phyloP scores from a whole-genome alignment of 306 rosid genomes.

The Cucurbita argyrosperma region DNA sequence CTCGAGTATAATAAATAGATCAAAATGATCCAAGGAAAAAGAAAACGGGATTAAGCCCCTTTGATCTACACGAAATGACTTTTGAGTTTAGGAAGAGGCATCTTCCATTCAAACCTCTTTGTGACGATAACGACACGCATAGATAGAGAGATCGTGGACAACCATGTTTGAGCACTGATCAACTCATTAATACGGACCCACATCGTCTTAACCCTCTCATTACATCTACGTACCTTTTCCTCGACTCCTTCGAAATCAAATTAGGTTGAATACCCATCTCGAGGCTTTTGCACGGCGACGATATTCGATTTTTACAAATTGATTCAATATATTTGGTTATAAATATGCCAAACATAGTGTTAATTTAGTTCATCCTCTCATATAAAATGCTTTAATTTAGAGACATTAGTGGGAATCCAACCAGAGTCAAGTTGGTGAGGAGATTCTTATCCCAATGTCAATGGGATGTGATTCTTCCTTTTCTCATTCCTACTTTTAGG shows the following conservation, averaged over 20 bases:
- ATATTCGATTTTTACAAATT: too few species aligned
- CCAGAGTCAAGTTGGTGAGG: neutral
- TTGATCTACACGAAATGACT: neutral
- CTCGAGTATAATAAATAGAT: too few species aligned
- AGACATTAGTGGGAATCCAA: neutral
- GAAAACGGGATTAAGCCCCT: too few species aligned
- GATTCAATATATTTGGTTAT: neutral
- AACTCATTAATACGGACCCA: neutral
- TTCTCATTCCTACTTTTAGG: neutral
- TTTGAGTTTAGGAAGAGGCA: neutral
- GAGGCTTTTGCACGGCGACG: neutral
- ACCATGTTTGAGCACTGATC: neutral
- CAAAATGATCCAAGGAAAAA: too few species aligned
- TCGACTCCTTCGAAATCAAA: neutral
- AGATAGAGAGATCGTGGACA: neutral
- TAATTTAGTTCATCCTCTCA: neutral
- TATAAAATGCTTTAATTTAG: neutral
- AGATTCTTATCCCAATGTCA: constrained; percentile 3
- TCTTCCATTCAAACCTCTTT: neutral
- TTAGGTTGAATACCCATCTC: too few species aligned
- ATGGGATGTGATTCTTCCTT: neutral
- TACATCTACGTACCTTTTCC: neutral
- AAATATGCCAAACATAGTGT: neutral
- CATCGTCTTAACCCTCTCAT: too few species aligned
- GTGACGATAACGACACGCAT: neutral